A percentile compares a stretch with the other conserved stretches of the same genome.
Evolutionary conservation across 192 early-diverging fungal genomes (phyloP).

Genomic region (Mortierella antarctica): DNA sequence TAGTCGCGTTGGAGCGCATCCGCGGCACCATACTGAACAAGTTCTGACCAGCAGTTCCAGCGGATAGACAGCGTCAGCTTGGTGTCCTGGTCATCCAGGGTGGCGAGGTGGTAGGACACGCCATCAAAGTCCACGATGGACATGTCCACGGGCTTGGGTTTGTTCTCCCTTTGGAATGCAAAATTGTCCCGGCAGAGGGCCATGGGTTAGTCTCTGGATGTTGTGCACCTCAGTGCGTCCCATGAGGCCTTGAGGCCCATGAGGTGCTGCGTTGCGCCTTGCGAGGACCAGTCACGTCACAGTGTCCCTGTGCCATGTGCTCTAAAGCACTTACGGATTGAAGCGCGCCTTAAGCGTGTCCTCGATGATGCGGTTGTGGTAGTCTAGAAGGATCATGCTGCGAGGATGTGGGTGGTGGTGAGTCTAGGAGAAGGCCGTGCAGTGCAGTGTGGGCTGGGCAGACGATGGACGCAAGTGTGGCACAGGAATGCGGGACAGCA

Average conservation of each 20-base stretch:
- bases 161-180: slow-evolving; percentile 54
- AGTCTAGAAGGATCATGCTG: slow-evolving; percentile 72
- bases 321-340: slow-evolving; percentile 58
- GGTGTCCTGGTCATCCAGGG: slow-evolving; percentile 60
- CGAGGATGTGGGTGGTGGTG: not conserved
- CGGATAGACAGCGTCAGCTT: slow-evolving; percentile 81
- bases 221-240: not conserved
- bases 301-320: not conserved
- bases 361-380: slow-evolving; percentile 70
- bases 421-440: not conserved
- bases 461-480: too few species aligned
- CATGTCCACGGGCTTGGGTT: slow-evolving; percentile 77
- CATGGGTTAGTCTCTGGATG: too few species aligned
- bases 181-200: not conserved
- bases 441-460: too few species aligned
- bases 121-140: slow-evolving; percentile 98
- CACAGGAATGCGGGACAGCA: not conserved
- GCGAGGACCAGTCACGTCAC: slow-evolving; percentile 42
- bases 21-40: slow-evolving; percentile 83
- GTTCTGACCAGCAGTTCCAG: slow-evolving; percentile 88
- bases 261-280: too few species aligned
- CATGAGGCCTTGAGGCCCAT: not conserved
- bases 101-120: slow-evolving; percentile 87
- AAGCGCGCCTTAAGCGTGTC: slow-evolving; percentile 64
- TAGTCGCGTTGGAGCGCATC: slow-evolving; percentile 89